phyloP scores from a whole-genome alignment of 495 filamentous ascomycete genomes.

The Sordaria brevicollis region DNA sequence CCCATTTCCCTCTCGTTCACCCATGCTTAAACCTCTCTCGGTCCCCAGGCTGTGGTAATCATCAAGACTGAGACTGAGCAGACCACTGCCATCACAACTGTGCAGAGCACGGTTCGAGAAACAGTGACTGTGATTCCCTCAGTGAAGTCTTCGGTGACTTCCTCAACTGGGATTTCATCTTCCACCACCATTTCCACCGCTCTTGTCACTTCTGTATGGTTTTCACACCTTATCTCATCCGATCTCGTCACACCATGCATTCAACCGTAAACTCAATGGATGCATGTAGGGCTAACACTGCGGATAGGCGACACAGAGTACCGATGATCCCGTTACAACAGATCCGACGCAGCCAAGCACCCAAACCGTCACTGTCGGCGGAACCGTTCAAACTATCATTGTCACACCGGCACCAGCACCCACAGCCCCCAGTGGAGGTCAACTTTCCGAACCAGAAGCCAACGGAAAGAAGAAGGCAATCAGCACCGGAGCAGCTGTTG shows the following conservation, averaged over 20 bases:
- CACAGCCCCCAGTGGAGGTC: slow-evolving; percentile 6
- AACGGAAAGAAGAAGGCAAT: neutral
- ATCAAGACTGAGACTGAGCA: slow-evolving; percentile 9
- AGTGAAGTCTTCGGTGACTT: slow-evolving; percentile 7
- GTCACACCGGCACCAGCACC: slow-evolving; percentile 19
- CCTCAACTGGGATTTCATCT: slow-evolving; percentile 6
- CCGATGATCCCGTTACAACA: slow-evolving; percentile 5
- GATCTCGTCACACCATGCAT: neutral
- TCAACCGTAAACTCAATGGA: neutral
- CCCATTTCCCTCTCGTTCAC: neutral
- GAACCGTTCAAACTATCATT: slow-evolving; percentile 31
- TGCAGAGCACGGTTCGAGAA: slow-evolving; percentile 22
- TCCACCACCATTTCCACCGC: slow-evolving; percentile 3
- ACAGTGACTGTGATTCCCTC: slow-evolving; percentile 15
- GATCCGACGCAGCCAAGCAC: slow-evolving; percentile 9
- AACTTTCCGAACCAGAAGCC: neutral
- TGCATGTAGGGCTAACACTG: neutral
- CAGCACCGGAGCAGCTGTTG: slow-evolving; percentile 25
- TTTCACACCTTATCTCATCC: neutral
- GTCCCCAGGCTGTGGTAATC: neutral
- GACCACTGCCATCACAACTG: slow-evolving; percentile 22
- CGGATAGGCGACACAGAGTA: neutral
- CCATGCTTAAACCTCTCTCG: neutral
- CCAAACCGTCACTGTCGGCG: slow-evolving; percentile 32
- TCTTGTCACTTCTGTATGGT: slow-evolving; percentile 23